Evolutionary conservation across 257 asterid genomes (phyloP).

Genomic region (Primulina eburnea): DNA sequence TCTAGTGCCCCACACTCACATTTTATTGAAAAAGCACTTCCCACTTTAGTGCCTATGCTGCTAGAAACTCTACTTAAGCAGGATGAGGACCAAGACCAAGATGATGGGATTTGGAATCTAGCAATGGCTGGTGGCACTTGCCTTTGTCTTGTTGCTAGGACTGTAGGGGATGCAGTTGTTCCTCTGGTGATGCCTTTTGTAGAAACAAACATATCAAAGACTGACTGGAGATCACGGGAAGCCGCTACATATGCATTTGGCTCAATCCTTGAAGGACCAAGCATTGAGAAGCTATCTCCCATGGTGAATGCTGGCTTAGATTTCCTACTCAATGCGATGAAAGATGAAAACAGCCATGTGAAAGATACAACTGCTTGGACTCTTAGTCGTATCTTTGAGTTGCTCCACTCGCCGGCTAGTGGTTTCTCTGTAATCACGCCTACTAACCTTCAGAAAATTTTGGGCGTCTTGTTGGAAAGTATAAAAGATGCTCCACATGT

Average conservation of each 20-base stretch:
- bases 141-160: slow-evolving; percentile 70
- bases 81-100: slow-evolving; percentile 85
- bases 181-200: slow-evolving; percentile 82
- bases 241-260: slow-evolving; percentile 92
- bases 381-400: slow-evolving; percentile 81
- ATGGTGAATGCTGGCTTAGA: slow-evolving; percentile 75
- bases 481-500: slow-evolving; percentile 70
- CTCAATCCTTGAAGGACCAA: slow-evolving; percentile 88
- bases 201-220: slow-evolving; percentile 54
- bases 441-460: slow-evolving; percentile 52
- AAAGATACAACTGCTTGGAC: slow-evolving; percentile 97
- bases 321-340: slow-evolving; percentile 73
- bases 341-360: slow-evolving; percentile 63
- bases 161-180: slow-evolving; percentile 75
- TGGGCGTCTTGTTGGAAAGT: slow-evolving; percentile 59
- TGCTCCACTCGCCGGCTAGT: slow-evolving; percentile 60
- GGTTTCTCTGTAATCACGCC: slow-evolving; percentile 68
- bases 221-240: slow-evolving; percentile 84
- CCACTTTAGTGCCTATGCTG: slow-evolving; percentile 74
- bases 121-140: slow-evolving; percentile 95
- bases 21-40: slow-evolving; percentile 72
- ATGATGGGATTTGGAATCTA: slow-evolving; percentile 80
- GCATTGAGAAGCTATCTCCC: slow-evolving; percentile 66
- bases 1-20: slow-evolving; percentile 55
- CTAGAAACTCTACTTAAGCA: slow-evolving; percentile 80